phyloP scores from a whole-genome alignment of 2,329 filamentous ascomycete genomes.

The Hypoxylon sp. region DNA sequence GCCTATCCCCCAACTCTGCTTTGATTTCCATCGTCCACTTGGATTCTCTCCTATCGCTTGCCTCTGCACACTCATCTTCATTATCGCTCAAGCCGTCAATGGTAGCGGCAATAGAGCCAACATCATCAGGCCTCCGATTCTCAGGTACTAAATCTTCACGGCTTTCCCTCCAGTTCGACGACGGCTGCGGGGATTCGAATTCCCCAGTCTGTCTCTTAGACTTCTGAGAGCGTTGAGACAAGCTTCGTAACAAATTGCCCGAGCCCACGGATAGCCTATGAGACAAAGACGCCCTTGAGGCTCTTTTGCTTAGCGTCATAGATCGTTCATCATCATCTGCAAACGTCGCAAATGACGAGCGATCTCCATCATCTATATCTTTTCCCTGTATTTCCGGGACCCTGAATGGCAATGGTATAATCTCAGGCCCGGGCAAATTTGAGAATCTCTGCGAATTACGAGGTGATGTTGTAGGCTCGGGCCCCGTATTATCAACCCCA shows the following conservation, averaged over 20 bases:
- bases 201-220: constrained; percentile 46
- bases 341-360: constrained; percentile 79
- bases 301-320: constrained; percentile 51
- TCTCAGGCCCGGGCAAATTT: constrained; percentile 63
- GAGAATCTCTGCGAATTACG: constrained; percentile 53
- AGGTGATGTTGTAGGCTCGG: constrained; percentile 49
- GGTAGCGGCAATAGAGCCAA: constrained; percentile 70
- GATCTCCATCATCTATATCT: constrained; percentile 64
- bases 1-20: constrained; percentile 55
- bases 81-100: constrained; percentile 67
- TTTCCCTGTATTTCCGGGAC: constrained; percentile 61
- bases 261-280: constrained; percentile 67
- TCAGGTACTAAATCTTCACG: constrained; percentile 63
- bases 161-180: constrained; percentile 55
- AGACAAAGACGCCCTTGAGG: constrained; percentile 57
- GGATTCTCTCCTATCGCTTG: constrained; percentile 45
- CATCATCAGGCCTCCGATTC: constrained; percentile 56
- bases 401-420: constrained; percentile 77
- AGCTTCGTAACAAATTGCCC: constrained; percentile 59
- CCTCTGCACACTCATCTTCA: constrained; percentile 55
- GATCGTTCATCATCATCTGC: constrained; percentile 69
- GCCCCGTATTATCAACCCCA: constrained; percentile 53
- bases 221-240: constrained; percentile 59
- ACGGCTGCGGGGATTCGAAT: constrained; percentile 40
- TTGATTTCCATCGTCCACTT: constrained; percentile 58